A percentile compares a stretch with the other conserved stretches of the same genome.
phyloP scores from a whole-genome alignment of 352 stramenopile species.

The Globisporangium nodosum region DNA sequence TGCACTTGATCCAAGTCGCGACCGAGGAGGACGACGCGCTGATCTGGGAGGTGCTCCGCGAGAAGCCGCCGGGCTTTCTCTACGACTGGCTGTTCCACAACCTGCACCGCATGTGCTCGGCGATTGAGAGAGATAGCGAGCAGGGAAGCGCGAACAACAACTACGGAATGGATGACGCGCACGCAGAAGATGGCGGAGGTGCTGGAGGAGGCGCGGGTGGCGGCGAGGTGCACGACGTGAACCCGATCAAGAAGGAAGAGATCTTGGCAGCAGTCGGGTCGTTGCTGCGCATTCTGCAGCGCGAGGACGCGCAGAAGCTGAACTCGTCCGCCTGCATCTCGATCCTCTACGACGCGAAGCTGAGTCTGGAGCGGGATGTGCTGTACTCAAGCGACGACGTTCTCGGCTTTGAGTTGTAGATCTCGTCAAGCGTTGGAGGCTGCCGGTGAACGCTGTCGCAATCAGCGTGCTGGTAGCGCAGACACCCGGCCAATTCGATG shows the following conservation, averaged over 20 bases:
- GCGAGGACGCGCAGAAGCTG: conserved; percentile 46
- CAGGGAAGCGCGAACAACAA: conserved; percentile 3
- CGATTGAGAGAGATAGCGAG: conserved; percentile 56
- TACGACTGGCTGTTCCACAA: conserved; percentile 89
- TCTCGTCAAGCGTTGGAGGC: conserved; percentile 27
- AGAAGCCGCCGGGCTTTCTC: conserved; percentile 68
- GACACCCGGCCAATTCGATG: no score
- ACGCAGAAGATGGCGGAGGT: conserved; percentile 21
- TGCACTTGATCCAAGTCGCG: conserved; percentile 76
- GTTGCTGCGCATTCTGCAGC: conserved; percentile 69
- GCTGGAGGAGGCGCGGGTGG: conserved; percentile 14
- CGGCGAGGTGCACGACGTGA: conserved; percentile 71
- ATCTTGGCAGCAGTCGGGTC: conserved; percentile 69
- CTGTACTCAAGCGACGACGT: conserved; percentile 76
- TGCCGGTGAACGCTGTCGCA: background rate
- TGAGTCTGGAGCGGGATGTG: conserved; percentile 75
- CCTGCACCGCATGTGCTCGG: conserved; percentile 71
- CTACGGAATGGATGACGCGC: conserved; percentile 20
- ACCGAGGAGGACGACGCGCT: conserved; percentile 64
- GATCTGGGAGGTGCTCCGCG: conserved; percentile 59
- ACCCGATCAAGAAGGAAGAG: conserved; percentile 78
- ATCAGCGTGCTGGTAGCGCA: no score
- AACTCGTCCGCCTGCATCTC: conserved; percentile 63
- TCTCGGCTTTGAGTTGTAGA: conserved; percentile 55
- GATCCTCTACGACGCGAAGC: conserved; percentile 81